Evolutionary conservation across 208 protist genomes (phyloP).

Genomic region (Trypanosoma vivax): DNA sequence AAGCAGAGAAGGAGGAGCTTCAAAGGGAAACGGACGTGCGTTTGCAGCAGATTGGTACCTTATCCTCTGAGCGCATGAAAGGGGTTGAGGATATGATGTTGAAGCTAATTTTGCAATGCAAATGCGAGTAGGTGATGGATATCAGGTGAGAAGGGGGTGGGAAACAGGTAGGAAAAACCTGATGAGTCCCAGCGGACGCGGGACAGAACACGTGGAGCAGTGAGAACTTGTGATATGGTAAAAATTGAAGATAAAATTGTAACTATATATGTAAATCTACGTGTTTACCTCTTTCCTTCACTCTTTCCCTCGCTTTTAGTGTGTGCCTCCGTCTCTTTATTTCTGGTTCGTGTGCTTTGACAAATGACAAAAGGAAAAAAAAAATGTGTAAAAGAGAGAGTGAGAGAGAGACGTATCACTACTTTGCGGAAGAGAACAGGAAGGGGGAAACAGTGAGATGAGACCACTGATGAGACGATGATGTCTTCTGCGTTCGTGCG

Average conservation of each 20-base stretch:
- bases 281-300: conserved; percentile 12
- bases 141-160: conserved; percentile 13
- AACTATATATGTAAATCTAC: conserved; percentile 2
- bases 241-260: background rate
- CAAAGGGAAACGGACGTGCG: conserved; percentile 57
- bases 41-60: conserved; percentile 46
- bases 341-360: too few species aligned
- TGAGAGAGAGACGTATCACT: background rate
- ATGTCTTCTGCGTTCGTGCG: background rate
- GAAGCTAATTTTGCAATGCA: conserved; percentile 47
- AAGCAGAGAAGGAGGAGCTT: conserved; percentile 53
- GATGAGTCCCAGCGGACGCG: too few species aligned
- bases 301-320: conserved; percentile 3
- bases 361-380: too few species aligned
- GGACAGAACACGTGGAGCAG: background rate
- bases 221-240: background rate
- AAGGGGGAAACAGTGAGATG: conserved; percentile 1
- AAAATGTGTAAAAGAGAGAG: conserved; percentile 4
- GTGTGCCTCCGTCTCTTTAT: too few species aligned
- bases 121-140: conserved; percentile 1
- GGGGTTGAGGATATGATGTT: conserved; percentile 56
- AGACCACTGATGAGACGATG: background rate
- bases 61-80: conserved; percentile 61
- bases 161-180: background rate
- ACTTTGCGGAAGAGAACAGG: conserved; percentile 3